Evolutionary conservation across 441 rosid genomes (phyloP).

Genomic region (Arabidopsis lyrata): DNA sequence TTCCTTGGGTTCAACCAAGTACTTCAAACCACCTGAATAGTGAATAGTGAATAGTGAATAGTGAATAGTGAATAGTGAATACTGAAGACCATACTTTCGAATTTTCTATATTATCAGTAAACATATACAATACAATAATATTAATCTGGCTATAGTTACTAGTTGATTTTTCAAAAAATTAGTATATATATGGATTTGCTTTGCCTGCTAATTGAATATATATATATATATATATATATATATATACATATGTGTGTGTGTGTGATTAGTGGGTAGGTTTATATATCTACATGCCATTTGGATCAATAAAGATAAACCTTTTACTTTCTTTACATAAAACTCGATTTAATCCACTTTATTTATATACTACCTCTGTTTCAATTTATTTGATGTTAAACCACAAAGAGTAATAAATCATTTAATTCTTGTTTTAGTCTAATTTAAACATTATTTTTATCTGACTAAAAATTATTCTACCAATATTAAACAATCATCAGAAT

Average conservation of each 20-base stretch:
- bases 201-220: background rate
- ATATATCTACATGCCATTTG: conserved; percentile 9
- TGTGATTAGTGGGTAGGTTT: conserved; percentile 30
- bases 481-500: too few species aligned
- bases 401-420: too few species aligned
- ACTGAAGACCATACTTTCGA: conserved; percentile 20
- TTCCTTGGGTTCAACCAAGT: conserved; percentile 29
- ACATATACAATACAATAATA: background rate
- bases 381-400: too few species aligned
- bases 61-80: too few species aligned
- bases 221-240: too few species aligned
- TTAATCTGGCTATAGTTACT: background rate
- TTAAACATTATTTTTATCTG: too few species aligned
- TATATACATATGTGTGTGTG: too few species aligned
- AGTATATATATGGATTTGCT: background rate
- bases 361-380: too few species aligned
- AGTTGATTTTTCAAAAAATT: background rate
- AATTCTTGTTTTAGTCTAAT: too few species aligned
- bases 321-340: background rate
- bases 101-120: conserved; percentile 9
- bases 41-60: conserved; percentile 15
- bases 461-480: too few species aligned
- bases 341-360: background rate
- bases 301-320: conserved; percentile 11
- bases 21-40: conserved; percentile 35